Evolutionary conservation across 306 rosid species (phyloP).

Genomic region (Rosa multiflora): DNA sequence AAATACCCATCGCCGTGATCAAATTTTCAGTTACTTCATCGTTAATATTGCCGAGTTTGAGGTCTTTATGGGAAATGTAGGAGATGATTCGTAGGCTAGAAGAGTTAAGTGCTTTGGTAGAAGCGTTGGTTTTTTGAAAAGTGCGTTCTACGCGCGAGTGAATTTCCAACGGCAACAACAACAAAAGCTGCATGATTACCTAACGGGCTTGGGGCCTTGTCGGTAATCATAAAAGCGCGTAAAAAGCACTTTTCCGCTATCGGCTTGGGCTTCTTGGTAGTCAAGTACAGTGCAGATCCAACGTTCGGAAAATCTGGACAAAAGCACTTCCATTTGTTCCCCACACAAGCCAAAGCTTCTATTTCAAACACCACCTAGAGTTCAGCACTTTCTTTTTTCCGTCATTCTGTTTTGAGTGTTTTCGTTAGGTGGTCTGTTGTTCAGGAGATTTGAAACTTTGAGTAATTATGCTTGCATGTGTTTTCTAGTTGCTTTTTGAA

Average conservation of each 20-base stretch:
- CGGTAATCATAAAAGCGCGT: conserved; percentile 5
- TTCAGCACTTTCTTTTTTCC: neutral
- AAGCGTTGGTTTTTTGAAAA: neutral
- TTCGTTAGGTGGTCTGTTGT: neutral
- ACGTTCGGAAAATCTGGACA: conserved; percentile 13
- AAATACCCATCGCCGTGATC: neutral
- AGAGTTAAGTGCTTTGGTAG: no score
- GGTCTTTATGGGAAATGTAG: neutral
- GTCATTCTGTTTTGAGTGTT: neutral
- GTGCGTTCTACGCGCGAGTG: neutral
- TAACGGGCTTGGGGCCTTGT: neutral
- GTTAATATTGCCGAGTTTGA: neutral
- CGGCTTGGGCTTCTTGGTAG: neutral
- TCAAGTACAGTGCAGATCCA: conserved; percentile 1
- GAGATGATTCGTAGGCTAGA: neutral
- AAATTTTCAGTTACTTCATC: neutral
- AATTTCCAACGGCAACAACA: neutral
- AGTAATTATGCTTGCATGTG: neutral
- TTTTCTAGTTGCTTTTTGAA: neutral
- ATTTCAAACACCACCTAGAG: conserved; percentile 1
- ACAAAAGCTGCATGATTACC: neutral
- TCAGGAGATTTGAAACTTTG: neutral
- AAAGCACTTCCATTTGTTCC: neutral
- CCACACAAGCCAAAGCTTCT: neutral
- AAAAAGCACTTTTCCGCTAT: neutral